Base-by-base conservation (phyloP, 2,329 filamentous ascomycete genomes). In the Pseudopyrenochaeta lycopersici region DNA sequence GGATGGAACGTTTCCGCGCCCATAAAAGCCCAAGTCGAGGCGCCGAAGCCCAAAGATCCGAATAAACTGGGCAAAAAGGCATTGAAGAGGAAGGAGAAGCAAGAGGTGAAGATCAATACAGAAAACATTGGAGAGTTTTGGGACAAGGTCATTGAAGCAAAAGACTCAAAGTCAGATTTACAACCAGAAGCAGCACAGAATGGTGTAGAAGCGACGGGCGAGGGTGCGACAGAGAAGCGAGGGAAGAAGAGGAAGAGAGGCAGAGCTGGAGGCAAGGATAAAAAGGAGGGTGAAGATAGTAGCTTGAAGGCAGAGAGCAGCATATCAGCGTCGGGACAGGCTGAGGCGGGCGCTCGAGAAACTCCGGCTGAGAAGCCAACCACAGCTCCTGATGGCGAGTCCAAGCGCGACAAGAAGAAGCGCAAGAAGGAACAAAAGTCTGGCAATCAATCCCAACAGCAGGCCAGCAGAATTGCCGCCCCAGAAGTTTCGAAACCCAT, bases 1-100 rank as follows among this genome's bases (percentile, higher is more conserved):
- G 95, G 95, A 64, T 97, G 94, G 93, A 91, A 91, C 33, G 83
- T 97, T 31, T 86, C 91, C 50, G 84, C 88, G 57, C 85, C 87
- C 46, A 85, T 96, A 60, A 92, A 91, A 76, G 77, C 86, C 27
- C 91, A 97, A 77, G 84, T 80, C 15, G 79, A 83, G 56, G 70
- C 69, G 56, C 69, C 72, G 15, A 72, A 71, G 43, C 56, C 66
- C 1, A 67, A 66, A 52, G 66, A 70, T 29, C 66, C 71, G 60
- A 75, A 71, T 41, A 80, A 76, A 56, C 67, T 78, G 54, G 71
- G 78, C 63, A 85, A 82, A 66, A 80, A 81, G 62, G 88, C 83
- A 71, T 86, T 88, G 77, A 83, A 86, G 58, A 66, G 67, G 64
- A 73, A 75, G 50, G 53, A 69, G 45, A 67, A 90, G 60, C 81